Evolutionary conservation across 441 rosid species (phyloP).

Genomic region (Codiaeum variegatum): DNA sequence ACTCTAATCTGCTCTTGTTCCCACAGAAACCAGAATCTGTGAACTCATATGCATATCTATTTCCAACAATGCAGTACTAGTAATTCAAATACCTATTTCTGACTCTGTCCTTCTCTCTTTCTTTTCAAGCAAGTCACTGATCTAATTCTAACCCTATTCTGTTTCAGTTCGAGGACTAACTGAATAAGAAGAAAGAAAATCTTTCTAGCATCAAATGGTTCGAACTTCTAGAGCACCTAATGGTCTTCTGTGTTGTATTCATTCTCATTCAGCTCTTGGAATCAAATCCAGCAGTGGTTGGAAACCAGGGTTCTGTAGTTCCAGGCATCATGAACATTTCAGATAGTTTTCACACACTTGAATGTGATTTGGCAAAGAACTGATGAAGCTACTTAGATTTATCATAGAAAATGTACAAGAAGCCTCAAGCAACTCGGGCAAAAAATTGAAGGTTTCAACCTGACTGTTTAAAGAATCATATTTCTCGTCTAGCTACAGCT

Average conservation of each 20-base stretch:
- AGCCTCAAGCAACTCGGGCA: conserved; percentile 7
- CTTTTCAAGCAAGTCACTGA: no score
- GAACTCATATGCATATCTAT: not conserved
- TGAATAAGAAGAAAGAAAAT: not conserved
- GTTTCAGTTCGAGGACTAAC: not conserved
- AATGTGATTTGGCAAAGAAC: conserved; percentile 11
- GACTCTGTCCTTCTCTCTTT: not conserved
- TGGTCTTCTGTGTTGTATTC: no score
- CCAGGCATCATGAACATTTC: not conserved
- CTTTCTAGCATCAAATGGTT: not conserved
- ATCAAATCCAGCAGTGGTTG: no score
- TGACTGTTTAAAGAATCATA: not conserved
- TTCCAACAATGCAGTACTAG: conserved; percentile 12
- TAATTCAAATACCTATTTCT: not conserved
- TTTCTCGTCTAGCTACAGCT: conserved; percentile 14
- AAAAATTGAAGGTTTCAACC: conserved; percentile 17
- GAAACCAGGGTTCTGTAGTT: not conserved
- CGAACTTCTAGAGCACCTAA: not conserved
- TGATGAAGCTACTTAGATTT: conserved; percentile 14
- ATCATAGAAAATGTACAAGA: not conserved
- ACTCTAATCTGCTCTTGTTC: not conserved
- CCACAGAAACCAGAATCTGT: conserved; percentile 9
- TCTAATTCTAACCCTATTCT: not conserved
- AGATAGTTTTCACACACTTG: conserved; percentile 3
- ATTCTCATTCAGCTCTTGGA: no score